Percentiles rank a stretch among this genome's conserved stretches.
These are phyloP conservation scores for Triangularia verruculosa DNA, from an alignment of 2,329 filamentous ascomycete species.

Conservation along the genomic window DNA sequence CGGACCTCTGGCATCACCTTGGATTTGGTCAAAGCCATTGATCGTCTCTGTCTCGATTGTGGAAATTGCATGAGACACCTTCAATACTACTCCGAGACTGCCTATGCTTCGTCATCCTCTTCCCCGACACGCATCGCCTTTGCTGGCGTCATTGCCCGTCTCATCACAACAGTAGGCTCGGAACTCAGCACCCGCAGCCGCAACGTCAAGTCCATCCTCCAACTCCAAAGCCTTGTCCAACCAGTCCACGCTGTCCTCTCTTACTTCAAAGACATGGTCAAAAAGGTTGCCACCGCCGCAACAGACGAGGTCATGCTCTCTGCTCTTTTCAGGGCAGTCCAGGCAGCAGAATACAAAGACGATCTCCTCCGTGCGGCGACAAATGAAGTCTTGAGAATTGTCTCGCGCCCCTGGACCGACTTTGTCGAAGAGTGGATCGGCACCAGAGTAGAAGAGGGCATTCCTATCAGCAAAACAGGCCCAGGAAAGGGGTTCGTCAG, in stretches of 20 bases:
- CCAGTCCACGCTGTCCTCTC: constrained; percentile 48
- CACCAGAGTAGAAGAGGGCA: constrained; percentile 55
- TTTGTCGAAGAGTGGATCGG: constrained; percentile 72
- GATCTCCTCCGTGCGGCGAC: constrained; percentile 61
- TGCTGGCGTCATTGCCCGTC: constrained; percentile 46
- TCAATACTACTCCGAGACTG: constrained; percentile 44
- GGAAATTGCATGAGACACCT: constrained; percentile 48
- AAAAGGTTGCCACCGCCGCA: constrained; percentile 42
- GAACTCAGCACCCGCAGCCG: constrained; percentile 45
- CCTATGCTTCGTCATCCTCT: constrained; percentile 41
- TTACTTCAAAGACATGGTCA: constrained; percentile 51
- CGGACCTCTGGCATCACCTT: constrained; percentile 57
- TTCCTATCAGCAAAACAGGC: constrained; percentile 50
- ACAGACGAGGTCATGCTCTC: constrained; percentile 62
- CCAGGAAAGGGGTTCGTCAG: constrained; percentile 58
- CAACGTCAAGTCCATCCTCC: constrained; percentile 47
- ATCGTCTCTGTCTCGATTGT: constrained; percentile 46
- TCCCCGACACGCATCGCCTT: constrained; percentile 51
- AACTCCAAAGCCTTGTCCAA: constrained; percentile 49
- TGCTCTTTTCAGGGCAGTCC: constrained; percentile 58
- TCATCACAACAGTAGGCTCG: constrained; percentile 49
- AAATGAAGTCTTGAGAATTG: constrained; percentile 56
- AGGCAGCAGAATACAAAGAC: constrained; percentile 62
- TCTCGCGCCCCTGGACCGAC: constrained; percentile 35
- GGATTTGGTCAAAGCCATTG: constrained; percentile 45